Base-by-base conservation (phyloP, 2,329 filamentous ascomycete species). In the Gyromitra esculenta region DNA sequence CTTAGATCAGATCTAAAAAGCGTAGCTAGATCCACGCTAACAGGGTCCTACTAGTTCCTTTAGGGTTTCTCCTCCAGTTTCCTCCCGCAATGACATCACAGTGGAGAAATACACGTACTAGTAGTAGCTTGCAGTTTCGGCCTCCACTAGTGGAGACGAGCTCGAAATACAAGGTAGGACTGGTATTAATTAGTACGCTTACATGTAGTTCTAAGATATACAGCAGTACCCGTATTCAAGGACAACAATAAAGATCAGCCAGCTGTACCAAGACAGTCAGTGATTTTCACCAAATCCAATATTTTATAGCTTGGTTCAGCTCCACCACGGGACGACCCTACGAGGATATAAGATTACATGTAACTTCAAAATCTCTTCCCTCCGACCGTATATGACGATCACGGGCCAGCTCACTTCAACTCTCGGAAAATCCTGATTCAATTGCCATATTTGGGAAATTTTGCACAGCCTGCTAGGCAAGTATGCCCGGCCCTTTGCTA, bases 51-150 rank as follows among this genome's bases (percentile, higher is more conserved):
- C 48, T 41, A 21, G 31, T 41, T 45, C 25, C 11, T 57, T 57
- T 48, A 52, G 3, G 39, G 7, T 50, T 13, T 64, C 21, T 62
- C 60, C 18, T 64, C 48, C 39, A 18, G 2, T 31, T 21, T 9
- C n/a, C 15, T 8, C 45, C 43, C 21, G 13, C 50, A 57, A n/a
- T 67, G 1, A 35, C 35, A 67, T 57, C 64, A 57, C 35, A 13
- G n/a, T 25, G 64, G 50, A 67, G 50, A 15, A 31, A 31, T 31
- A 31, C 25, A 3, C 25, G 48, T 41, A 54, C 18, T 21, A 21
- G 0, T 0, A 0, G 63, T 54, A n/a, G 45, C 8, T 56, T 56
- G 18, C 15, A 57, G 39, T 45, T 67, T 57, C 39, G 5, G 37
- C n/a, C 18, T 21, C 35, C 15, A 57, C 41, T 39, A 5, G 25